Base-by-base conservation (phyloP, 768 basidiomycete species). In the Suillus variegatus region DNA sequence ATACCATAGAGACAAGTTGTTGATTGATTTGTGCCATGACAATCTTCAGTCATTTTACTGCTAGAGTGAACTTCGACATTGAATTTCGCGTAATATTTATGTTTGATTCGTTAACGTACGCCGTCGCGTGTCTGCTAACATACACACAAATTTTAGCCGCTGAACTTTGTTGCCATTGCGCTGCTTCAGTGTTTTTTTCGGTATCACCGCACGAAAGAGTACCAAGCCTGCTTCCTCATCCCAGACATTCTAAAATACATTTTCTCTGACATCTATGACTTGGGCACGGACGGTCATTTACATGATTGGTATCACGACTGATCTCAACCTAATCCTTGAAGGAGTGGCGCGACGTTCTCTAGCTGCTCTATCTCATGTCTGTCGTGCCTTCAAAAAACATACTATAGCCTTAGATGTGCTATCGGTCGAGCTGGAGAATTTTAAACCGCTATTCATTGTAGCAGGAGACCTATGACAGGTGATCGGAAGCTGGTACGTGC, bases 371-470 rank as follows among this genome's bases (percentile, higher is more conserved):
- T 41, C 16, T 41, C 9, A 9, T 25, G 16, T 40, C 40, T 72
- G 71, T 47, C 65, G 14, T 35, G 18, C 65, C 20, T 70, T 73
- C 65, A 72, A 60, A 22, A 63, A 63, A n/a, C n/a, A n/a, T n/a
- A n/a, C n/a, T 0, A 61, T 64, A 4, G 71, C 67, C 1, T 20
- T 74, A 9, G 51, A 64, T 22, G 41, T 64, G 54, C 47, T 70
- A 7, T 72, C 63, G 67, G 40, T 54, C 4, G 56, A 67, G 36
- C 60, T 74, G 40, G 43, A 52, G 5, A 60, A 60, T 55, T 32
- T 67, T 9, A 22, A 65, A 8, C 72, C 67, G 10, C 57, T 73
- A 4, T 40, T 71, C 28, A 43, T 57, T 35, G 32, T 65, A 64
- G 46, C 62, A 6, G 16, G 25, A 54, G 22, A 56, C 36, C 61